Conservation (phyloP, 305 asterid species). For the Rubia balearica region DNA sequence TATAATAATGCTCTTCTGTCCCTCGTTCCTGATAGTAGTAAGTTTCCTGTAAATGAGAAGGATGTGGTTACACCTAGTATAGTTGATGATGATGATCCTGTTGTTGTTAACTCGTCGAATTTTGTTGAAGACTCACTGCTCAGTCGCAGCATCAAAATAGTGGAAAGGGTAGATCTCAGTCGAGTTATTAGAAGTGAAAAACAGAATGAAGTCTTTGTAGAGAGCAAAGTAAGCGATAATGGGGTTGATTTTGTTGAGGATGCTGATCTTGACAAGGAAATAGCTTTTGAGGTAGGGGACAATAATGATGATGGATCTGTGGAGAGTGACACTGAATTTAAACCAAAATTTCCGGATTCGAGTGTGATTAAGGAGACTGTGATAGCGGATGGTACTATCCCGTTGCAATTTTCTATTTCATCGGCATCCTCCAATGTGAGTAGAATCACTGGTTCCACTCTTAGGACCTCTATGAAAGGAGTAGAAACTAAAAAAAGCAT, state of each 20-base stretch:
- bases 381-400: conserved; percentile 4
- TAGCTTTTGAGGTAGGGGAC: conserved; percentile 31
- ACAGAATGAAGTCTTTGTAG: conserved; percentile 23
- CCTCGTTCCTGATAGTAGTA: conserved; percentile 32
- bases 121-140: conserved; percentile 26
- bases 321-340: conserved; percentile 22
- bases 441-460: conserved; percentile 12
- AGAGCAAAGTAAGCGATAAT: conserved; percentile 29
- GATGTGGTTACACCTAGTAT: conserved; percentile 16
- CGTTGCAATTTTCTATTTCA: conserved; percentile 8
- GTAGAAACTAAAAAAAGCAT: conserved; percentile 13
- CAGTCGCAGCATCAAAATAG: conserved; percentile 27
- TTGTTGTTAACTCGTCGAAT: conserved; percentile 16
- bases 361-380: neutral
- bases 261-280: conserved; percentile 38
- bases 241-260: conserved; percentile 68
- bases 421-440: conserved; percentile 18
- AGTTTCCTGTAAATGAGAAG: conserved; percentile 15
- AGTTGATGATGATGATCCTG: conserved; percentile 18
- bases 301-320: conserved; percentile 28
- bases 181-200: conserved; percentile 22
- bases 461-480: conserved; percentile 6
- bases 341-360: neutral
- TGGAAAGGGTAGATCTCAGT: conserved; percentile 9
- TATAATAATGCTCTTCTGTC: conserved; percentile 59